phyloP scores from a whole-genome alignment of 2,329 filamentous ascomycete genomes.

The Chaetomiaceae sp. region DNA sequence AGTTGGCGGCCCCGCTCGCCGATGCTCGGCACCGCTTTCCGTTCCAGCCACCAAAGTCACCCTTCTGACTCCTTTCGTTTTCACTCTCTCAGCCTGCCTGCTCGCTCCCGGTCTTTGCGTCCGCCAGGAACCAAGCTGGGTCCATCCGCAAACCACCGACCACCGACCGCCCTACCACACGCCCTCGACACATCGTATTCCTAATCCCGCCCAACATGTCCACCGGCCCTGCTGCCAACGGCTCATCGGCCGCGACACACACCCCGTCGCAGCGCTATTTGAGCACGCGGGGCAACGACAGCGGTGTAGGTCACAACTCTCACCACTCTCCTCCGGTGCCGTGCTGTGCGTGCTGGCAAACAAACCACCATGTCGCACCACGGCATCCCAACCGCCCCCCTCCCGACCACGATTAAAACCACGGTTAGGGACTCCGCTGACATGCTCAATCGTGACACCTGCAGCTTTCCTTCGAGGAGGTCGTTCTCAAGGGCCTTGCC shows the following conservation, averaged over 20 bases:
- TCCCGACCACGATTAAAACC: too few species aligned
- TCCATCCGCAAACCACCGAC: slow-evolving; percentile 2
- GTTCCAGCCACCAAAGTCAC: too few species aligned
- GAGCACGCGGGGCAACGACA: slow-evolving; percentile 48
- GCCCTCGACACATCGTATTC: not conserved
- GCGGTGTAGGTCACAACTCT: slow-evolving; percentile 35
- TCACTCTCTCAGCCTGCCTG: not conserved
- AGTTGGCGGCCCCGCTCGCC: slow-evolving; percentile 19
- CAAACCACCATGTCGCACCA: too few species aligned
- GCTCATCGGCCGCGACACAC: slow-evolving; percentile 34
- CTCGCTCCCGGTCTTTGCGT: too few species aligned
- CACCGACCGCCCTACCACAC: not conserved
- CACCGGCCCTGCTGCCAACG: slow-evolving; percentile 36
- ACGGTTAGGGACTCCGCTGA: slow-evolving; percentile 14
- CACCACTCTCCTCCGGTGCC: not conserved
- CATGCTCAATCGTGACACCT: not conserved
- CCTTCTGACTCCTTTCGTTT: slow-evolving; percentile 9
- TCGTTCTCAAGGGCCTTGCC: slow-evolving; percentile 83
- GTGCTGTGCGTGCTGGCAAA: not conserved
- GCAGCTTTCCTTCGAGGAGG: slow-evolving; percentile 84
- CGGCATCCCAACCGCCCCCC: too few species aligned
- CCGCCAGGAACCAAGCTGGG: slow-evolving; percentile 3
- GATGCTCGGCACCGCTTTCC: slow-evolving; percentile 17
- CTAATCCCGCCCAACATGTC: slow-evolving; percentile 34
- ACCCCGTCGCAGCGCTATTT: slow-evolving; percentile 46